Evolutionary conservation across 2,329 filamentous ascomycete genomes (phyloP), one percentile per base, ranked within the genome.

Genomic region (Penicillium sp.): DNA sequence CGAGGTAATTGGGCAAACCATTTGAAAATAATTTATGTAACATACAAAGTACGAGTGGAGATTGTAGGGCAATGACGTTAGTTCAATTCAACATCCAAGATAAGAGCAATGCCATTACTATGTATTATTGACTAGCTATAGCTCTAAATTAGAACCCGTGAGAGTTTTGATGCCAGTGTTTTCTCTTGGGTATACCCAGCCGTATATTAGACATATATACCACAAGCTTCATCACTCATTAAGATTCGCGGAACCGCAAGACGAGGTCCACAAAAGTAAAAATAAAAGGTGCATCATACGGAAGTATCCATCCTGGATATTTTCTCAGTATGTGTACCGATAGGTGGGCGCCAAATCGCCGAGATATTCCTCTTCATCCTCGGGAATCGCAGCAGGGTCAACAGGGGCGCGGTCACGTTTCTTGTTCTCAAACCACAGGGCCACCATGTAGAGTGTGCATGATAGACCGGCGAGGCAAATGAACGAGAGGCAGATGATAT

Each of bases 401-500:
- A 59, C 56, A 3, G 61, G 55, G 10, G 57, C 54, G 26, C 63
- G 65, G 26, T 70, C 66, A 13, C 72, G 66, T 34, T 63, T 68
- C 21, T 64, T 61, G 56, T 76, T 76, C 51, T 73, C 69, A 43
- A 55, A 53, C 54, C 68, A 57, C 34, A 71, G 40, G 1, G 68
- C 64, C 8, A 63, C 29, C 6, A 69, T 61, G 52, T 76, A 76
- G 1, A 55, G 46, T 26, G 66, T 54, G 46, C 72, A 74, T 33
- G 63, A 75, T 3, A 83, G 57, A 15, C 79, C 81, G 46, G 82
- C 84, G 28, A 95, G 64, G 44, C 80, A 77, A 8, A 84, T 78
- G 61, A 95, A 95, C 0, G 76, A 81, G 5, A 95, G 75, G 62
- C 82, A 85, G 55, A 95, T 88, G 47, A 77, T 78, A 69, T 93